Percentiles rank a stretch among this genome's conserved stretches.
Evolutionary conservation across 225 moss, liverwort and hornwort genomes (phyloP).

Genomic region (Polytrichum formosum): DNA sequence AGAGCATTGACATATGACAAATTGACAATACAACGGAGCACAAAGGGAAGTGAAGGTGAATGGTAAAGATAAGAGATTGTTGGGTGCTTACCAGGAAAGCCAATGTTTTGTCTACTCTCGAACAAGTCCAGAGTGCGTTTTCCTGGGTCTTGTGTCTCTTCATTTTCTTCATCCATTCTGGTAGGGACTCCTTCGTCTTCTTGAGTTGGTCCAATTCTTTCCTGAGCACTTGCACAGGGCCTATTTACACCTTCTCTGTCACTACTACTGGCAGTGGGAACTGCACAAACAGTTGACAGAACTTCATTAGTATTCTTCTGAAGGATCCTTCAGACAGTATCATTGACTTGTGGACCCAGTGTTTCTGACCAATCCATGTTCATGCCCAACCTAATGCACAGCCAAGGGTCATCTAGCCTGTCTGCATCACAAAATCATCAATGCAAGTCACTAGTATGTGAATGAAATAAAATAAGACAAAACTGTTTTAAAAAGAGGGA

Average conservation of each 20-base stretch:
- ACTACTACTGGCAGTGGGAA: slow-evolving; percentile 22
- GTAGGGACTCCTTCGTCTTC: slow-evolving; percentile 15
- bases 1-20: too few species aligned
- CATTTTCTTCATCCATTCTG: slow-evolving; percentile 27
- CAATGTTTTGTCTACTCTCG: slow-evolving; percentile 22
- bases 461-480: too few species aligned
- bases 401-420: too few species aligned
- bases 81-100: slow-evolving; percentile 20
- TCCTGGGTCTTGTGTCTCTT: slow-evolving; percentile 14
- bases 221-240: slow-evolving; percentile 17
- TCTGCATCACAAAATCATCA: too few species aligned
- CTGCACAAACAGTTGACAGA: slow-evolving; percentile 9
- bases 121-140: slow-evolving; percentile 18
- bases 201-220: slow-evolving; percentile 15
- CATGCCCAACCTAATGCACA: too few species aligned
- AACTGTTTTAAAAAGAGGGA: too few species aligned
- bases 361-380: too few species aligned
- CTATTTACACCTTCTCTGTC: slow-evolving; percentile 3
- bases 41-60: too few species aligned
- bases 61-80: too few species aligned
- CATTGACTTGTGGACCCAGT: too few species aligned
- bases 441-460: too few species aligned
- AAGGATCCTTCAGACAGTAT: background rate
- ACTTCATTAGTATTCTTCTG: background rate
- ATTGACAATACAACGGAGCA: too few species aligned